phyloP scores from a whole-genome alignment of 352 stramenopile genomes.

The Pythium sukuiense region DNA sequence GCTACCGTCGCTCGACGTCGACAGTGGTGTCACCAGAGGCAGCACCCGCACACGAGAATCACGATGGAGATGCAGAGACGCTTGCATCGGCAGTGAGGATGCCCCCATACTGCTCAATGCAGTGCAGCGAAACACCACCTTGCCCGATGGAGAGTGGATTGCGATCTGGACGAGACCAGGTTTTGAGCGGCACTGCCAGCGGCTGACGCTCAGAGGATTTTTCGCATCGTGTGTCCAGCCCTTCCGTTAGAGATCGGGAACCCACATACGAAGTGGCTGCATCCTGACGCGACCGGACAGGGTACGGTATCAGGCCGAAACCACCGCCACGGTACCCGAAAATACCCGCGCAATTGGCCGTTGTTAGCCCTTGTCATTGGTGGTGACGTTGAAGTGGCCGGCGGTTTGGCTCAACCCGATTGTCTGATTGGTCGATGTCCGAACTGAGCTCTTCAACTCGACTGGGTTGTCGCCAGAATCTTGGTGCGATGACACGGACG shows the following conservation, averaged over 20 bases:
- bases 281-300: not conserved
- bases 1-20: constrained; percentile 2
- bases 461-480: not conserved
- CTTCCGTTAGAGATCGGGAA: not conserved
- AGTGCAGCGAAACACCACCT: not conserved
- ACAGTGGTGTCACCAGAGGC: not conserved
- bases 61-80: not conserved
- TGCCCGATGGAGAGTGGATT: not conserved
- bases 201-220: not conserved
- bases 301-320: not conserved
- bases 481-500: not conserved
- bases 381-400: not conserved
- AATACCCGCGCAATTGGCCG: not conserved
- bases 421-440: not conserved
- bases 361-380: too few relatives aligned
- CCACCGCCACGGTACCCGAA: not conserved
- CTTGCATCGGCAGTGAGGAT: not conserved
- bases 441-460: not conserved
- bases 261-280: not conserved
- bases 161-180: not conserved
- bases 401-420: not conserved
- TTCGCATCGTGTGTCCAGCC: not conserved
- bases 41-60: not conserved
- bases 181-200: too few relatives aligned
- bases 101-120: not conserved